Conservation (phyloP, 2,329 filamentous ascomycete genomes). For the Phaeoacremonium minimum region DNA sequence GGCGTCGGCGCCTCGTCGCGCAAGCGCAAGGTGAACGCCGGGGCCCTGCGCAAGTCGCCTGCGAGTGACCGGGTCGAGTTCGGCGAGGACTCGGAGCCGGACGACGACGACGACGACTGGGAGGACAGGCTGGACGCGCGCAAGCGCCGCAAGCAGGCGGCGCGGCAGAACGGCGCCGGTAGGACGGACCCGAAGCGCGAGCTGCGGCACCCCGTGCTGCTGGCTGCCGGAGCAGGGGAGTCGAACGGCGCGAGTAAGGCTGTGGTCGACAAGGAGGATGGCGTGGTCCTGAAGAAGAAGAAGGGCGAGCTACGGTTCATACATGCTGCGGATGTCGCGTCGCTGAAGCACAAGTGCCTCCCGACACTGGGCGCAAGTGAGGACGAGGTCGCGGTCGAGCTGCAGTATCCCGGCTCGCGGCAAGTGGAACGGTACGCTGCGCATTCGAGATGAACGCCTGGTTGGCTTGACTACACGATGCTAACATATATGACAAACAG, state of each 20-base stretch:
- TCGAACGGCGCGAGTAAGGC: conserved; percentile 32
- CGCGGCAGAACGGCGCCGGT: conserved; percentile 30
- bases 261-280: conserved; percentile 30
- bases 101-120: conserved; percentile 49
- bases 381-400: conserved; percentile 56
- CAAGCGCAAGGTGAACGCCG: conserved; percentile 42
- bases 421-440: conserved; percentile 22
- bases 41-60: conserved; percentile 35
- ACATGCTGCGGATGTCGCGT: conserved; percentile 55
- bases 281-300: too few species aligned
- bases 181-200: conserved; percentile 39
- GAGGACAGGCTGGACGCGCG: conserved; percentile 36
- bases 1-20: too few species aligned
- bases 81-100: conserved; percentile 45
- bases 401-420: conserved; percentile 75
- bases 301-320: conserved; percentile 47
- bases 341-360: conserved; percentile 43
- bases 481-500: conserved; percentile 25
- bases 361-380: conserved; percentile 43
- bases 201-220: conserved; percentile 33
- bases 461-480: neutral
- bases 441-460: neutral
- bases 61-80: conserved; percentile 44
- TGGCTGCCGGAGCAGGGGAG: conserved; percentile 7
- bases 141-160: conserved; percentile 39